Evolutionary conservation across 306 rosid species (phyloP), one percentile per base, ranked within the genome.

Genomic region (Trichosanthes cucumerina): DNA sequence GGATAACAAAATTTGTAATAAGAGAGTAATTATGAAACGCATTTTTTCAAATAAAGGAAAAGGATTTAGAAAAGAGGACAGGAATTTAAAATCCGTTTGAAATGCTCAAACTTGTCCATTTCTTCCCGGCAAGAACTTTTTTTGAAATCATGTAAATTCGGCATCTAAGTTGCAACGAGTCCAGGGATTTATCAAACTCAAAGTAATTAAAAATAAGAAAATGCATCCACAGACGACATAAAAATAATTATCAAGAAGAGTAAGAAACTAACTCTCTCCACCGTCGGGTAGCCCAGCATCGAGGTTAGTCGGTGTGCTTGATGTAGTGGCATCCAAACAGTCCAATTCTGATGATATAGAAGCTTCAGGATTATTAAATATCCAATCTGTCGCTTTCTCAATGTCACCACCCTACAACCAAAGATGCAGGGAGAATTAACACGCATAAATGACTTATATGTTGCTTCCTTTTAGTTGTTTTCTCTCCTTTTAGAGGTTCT

Each of bases 341-440:
- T 84, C 80, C 66, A 87, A 56, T 26, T 86, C 80, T 57, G 87
- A 77, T 33, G 96, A 81, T 59, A 66, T 86, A 46, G 93, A 91
- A 69, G 89, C 93, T 65, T 87, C 89, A 7, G 96, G 98, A 87
- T 90, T 91, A 91, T 58, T 91, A 82, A 96, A 92, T 80, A 96
- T 96, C 99, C 97, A 96, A 85, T 96, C 99, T 6, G 99, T 92
- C 21, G 99, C 99, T 87, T 90, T 96, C 89, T 91, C 99, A 79
- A 96, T 90, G 86, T 96, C 96, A 81, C 91, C 94, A 52, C 91
- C 93, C 99, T 96, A 70, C 75, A 44, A 70, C 3, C 54, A 68
- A 38, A 24, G 15, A 68, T n/a, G 65, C 86, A 62, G 57, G 16
- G 26, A 54, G 26, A 72, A 38, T 62, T 15, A 14, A 23, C 18